phyloP scores from a whole-genome alignment of 1,284 basidiomycete genomes.

The Puccinia coronata region DNA sequence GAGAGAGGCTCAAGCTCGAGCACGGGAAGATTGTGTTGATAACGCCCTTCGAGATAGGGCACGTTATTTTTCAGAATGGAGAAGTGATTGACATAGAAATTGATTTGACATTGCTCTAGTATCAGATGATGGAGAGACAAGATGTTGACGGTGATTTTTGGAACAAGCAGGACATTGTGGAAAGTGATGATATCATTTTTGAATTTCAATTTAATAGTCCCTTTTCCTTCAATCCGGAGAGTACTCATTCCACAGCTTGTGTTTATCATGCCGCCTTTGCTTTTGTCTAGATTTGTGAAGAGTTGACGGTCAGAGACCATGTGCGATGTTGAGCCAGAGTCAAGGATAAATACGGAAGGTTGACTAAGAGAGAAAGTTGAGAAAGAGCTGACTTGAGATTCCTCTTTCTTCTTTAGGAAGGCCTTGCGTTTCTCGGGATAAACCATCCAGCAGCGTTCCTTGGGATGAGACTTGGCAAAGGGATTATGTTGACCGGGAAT shows the following conservation, averaged over 20 bases:
- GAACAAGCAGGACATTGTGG: background rate
- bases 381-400: constrained; percentile 7
- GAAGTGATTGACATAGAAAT: background rate
- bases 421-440: background rate
- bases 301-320: background rate
- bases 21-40: background rate
- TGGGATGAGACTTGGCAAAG: background rate
- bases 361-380: background rate
- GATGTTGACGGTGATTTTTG: background rate
- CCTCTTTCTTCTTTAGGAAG: background rate
- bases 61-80: background rate
- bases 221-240: background rate
- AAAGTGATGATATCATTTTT: background rate
- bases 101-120: background rate
- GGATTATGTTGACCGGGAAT: background rate
- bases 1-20: too few relatives aligned
- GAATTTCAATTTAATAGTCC: background rate
- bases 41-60: background rate
- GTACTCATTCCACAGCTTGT: background rate
- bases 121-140: background rate
- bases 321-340: constrained; percentile 4
- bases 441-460: background rate
- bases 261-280: background rate
- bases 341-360: background rate
- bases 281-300: background rate